Base-by-base conservation (phyloP, 1,284 basidiomycete species). In the Ustilago esculenta region DNA sequence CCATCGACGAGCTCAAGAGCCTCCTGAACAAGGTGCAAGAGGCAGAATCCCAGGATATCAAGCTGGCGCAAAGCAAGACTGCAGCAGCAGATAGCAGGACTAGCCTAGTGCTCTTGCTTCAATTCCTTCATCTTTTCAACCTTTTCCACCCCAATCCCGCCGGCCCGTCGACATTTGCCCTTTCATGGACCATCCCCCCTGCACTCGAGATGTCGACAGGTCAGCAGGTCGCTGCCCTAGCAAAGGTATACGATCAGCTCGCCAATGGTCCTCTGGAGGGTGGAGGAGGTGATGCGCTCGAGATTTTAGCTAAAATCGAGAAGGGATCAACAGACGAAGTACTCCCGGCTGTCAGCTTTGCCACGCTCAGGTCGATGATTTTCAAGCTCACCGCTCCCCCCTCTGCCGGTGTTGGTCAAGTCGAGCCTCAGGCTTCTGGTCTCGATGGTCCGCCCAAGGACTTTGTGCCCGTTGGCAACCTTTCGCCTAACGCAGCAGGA, bases 91-190 rank as follows among this genome's bases (percentile, higher is more conserved):
- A 54, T 14, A 48, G 44, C 39, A 69, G 70, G 23, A 32, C 50
- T 4, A 51, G 47, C 6, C 40, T 73, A 21, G 51, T 65, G 23
- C 49, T 73, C 14, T 25, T 73, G 43, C 63, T 73, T 20, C 71
- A 73, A 20, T 73, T 73, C 61, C 46, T 73, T 14, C 71, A 73
- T 46, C 66, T 73, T 42, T 70, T 67, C 46, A 58, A 61, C 47
- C 55, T 73, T 21, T 69, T 66, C 54, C 54, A 59, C 17, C 57
- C 61, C 25, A 60, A 66, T 27, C 58, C 54, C 1, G 57, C 54
- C 18, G 46, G 35, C 7, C 50, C 53, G 5, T 40, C 61, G 2
- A 42, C 60, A 0, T 71, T 71, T 29, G 68, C 58, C 10, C 57
- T 63, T 9, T 35, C 30, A 5, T 54, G 44, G 34, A 39, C 23